Evolutionary conservation across 768 basidiomycete species (phyloP), one percentile per base, ranked within the genome.

Genomic region (Leccinellum luteum): DNA sequence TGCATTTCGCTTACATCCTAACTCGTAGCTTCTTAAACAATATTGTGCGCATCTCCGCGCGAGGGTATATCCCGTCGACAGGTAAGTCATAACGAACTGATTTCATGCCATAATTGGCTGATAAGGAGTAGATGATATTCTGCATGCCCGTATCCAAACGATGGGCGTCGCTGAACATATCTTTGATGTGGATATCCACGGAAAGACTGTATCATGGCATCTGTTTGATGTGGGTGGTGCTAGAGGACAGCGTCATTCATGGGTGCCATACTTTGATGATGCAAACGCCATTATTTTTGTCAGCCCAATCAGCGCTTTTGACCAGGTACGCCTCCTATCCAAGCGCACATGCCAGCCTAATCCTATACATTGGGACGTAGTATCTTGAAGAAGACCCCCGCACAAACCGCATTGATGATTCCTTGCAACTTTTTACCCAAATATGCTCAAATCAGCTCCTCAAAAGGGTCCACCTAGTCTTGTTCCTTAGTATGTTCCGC

Each of bases 141-240:
- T 94, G 17, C 90, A 91, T 66, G 90, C 90, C n/a, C 87, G 91
- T 34, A 88, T 94, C 53, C 92, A 92, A 67, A 94, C 91, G 7
- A 91, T 94, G 86, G 91, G 91, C 1, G 87, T 94, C 4, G 81
- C 89, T 0, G 91, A 93, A 70, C 90, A 93, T 63, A 77, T 85
- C 30, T 93, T 93, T 63, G 89, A 90, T 54, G 86, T 93, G 23
- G 84, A 86, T 48, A 83, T 92, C 43, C 87, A 90, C 60, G 89
- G 90, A 14, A 91, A 87, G 68, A 74, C 77, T 27, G 87, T 90
- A 13, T 85, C 86, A 14, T 89, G 86, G 86, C 84, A 86, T 66
- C 75, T 89, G 15, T 88, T 76, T 74, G 87, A 88, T 60, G 86
- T 89, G 17, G 85, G 88, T 59, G 86, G 87, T 56, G 85, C 85